Conservation (phyloP, 2,329 filamentous ascomycete genomes). For the Fusarium compactum region DNA sequence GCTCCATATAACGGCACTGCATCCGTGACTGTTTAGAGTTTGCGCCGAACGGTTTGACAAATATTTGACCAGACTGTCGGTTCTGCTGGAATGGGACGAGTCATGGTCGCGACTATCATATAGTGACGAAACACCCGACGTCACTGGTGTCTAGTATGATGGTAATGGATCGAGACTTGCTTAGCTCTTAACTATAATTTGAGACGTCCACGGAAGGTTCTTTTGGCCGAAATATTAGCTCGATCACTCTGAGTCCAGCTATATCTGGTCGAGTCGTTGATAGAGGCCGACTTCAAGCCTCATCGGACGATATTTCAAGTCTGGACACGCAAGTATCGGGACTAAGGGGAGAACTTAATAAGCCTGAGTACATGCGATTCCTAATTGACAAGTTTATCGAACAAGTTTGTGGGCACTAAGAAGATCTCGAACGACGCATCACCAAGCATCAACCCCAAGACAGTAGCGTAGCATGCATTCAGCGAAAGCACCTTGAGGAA, state of each 20-base stretch:
- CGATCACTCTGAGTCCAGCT: background rate
- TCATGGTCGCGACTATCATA: conserved; percentile 9
- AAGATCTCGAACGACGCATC: background rate
- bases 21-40: background rate
- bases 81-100: conserved; percentile 15
- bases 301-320: background rate
- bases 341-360: too few species aligned
- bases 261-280: background rate
- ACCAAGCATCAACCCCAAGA: background rate
- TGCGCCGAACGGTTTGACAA: background rate
- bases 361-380: too few species aligned
- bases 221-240: background rate
- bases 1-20: background rate
- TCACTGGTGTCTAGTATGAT: background rate
- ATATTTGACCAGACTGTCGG: conserved; percentile 2
- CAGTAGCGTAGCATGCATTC: too few species aligned
- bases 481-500: background rate
- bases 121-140: background rate
- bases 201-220: background rate
- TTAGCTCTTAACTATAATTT: background rate
- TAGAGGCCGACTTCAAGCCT: background rate
- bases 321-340: background rate
- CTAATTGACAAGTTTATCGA: too few species aligned
- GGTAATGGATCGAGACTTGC: background rate
- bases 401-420: background rate